Conservation (phyloP, 176 grass and related monocot genomes). For the Avena insularis region DNA sequence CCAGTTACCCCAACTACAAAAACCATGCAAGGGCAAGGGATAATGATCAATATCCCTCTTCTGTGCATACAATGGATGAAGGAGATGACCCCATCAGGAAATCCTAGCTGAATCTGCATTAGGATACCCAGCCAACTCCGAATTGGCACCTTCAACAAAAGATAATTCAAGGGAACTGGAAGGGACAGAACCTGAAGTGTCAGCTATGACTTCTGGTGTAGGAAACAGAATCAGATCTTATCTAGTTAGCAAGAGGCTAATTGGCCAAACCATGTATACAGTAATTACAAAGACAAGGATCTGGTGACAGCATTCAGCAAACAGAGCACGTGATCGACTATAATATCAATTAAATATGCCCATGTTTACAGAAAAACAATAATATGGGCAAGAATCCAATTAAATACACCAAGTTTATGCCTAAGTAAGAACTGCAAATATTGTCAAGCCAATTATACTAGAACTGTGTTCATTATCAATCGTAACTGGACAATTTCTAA, state of each 20-base stretch:
- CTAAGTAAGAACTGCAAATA: neutral
- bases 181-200: conserved; percentile 55
- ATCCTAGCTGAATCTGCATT: conserved; percentile 79
- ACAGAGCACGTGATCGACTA: neutral
- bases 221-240: conserved; percentile 58
- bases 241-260: conserved; percentile 55
- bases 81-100: conserved; percentile 55
- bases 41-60: conserved; percentile 66
- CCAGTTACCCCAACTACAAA: conserved; percentile 83
- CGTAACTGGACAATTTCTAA: neutral
- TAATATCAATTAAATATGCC: conserved; percentile 8
- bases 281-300: conserved; percentile 10
- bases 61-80: conserved; percentile 60
- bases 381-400: neutral
- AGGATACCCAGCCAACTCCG: conserved; percentile 83
- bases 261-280: conserved; percentile 29
- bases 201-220: conserved; percentile 53
- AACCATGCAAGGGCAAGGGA: conserved; percentile 58
- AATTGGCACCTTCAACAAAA: conserved; percentile 74
- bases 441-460: conserved; percentile 12
- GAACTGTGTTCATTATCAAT: neutral
- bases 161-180: conserved; percentile 61
- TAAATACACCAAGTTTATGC: neutral
- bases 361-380: neutral
- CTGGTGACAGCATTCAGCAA: conserved; percentile 10